Evolutionary conservation across 2,329 filamentous ascomycete genomes (phyloP).

Genomic region (Diaporthe eres): DNA sequence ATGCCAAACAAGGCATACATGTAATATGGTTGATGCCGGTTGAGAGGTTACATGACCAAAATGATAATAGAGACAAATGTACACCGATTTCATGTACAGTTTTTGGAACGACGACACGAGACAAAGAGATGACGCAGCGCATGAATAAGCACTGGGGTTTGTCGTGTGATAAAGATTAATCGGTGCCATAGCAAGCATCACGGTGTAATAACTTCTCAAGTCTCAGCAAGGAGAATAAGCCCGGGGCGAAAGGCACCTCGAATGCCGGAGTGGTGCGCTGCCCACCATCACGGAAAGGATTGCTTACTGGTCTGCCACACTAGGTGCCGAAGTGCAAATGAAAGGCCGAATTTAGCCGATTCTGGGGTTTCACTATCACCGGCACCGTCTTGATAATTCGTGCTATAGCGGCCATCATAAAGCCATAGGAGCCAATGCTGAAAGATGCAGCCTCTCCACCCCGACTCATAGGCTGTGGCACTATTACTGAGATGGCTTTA

Average conservation of each 20-base stretch:
- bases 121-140: too few species aligned
- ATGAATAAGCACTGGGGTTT: too few species aligned
- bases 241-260: background rate
- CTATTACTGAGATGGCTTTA: background rate
- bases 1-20: too few species aligned
- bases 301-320: background rate
- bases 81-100: too few species aligned
- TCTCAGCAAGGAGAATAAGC: background rate
- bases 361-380: background rate
- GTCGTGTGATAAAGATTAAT: too few species aligned
- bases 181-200: background rate
- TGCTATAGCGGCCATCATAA: background rate
- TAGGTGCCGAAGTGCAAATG: background rate
- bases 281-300: background rate
- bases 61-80: too few species aligned
- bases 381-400: background rate
- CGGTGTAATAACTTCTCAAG: background rate
- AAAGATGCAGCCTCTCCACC: background rate
- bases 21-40: too few species aligned
- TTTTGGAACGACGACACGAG: too few species aligned
- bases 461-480: background rate
- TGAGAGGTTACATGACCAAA: too few species aligned
- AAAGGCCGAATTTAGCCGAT: background rate
- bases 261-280: background rate
- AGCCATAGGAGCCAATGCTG: background rate